Evolutionary conservation across 805 yeast species (phyloP).

Genomic region (Ogataea nitratoaversa): DNA sequence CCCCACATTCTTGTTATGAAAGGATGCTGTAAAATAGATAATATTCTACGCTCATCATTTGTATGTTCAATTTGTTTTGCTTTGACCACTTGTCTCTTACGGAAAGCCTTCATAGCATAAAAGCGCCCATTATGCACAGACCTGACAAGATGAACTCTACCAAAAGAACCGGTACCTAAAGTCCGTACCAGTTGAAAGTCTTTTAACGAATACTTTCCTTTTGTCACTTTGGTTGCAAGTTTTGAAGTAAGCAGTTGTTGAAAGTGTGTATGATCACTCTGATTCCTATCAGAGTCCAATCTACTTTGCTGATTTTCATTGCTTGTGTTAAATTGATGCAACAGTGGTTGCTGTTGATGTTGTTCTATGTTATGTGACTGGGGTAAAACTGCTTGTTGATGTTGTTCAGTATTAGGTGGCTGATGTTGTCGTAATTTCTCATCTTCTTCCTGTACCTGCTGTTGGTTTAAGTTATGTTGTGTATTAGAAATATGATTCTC

Average conservation of each 20-base stretch:
- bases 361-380: not conserved
- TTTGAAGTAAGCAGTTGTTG: slow-evolving; percentile 2
- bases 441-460: not conserved
- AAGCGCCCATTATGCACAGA: slow-evolving; percentile 56
- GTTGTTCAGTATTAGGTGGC: too few relatives aligned
- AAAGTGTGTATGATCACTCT: not conserved
- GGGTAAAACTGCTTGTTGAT: not conserved
- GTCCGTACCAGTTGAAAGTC: slow-evolving; percentile 58
- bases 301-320: not conserved
- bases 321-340: not conserved
- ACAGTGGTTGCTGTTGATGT: not conserved
- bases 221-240: slow-evolving; percentile 34
- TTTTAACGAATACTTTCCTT: slow-evolving; percentile 51
- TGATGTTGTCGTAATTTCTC: too few relatives aligned
- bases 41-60: slow-evolving; percentile 58
- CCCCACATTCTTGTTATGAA: slow-evolving; percentile 65
- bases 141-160: slow-evolving; percentile 55
- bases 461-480: not conserved
- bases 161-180: slow-evolving; percentile 59
- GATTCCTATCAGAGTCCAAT: too few relatives aligned
- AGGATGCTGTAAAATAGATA: slow-evolving; percentile 56
- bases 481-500: not conserved
- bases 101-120: slow-evolving; percentile 57
- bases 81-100: slow-evolving; percentile 53
- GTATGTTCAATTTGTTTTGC: slow-evolving; percentile 66